Base-by-base conservation (phyloP, 2,329 filamentous ascomycete genomes). In the Blastomyces parvus region DNA sequence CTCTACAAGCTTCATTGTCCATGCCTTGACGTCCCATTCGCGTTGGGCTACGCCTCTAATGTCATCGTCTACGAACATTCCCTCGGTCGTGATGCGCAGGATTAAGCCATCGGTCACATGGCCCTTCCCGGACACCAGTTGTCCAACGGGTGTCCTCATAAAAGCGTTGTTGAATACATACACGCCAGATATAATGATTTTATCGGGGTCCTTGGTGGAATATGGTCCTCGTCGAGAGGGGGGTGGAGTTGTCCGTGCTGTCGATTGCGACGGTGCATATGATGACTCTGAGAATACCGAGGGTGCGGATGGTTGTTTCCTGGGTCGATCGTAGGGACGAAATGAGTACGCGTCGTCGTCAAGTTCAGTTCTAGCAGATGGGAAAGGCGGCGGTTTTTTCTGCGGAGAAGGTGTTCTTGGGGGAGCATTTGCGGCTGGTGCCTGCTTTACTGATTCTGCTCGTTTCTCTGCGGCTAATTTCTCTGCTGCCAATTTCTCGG, bases 21-120 rank as follows among this genome's bases (percentile, higher is more conserved):
- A 97, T 33, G 93, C 92, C 77, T 97, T 97, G 72, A 97, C 86
- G 74, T 99, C 94, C 94, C 94, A 99, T 78, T 99, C 94, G 64
- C 94, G 86, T 77, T 97, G 91, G n/a, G 90, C 87, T 19, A 97
- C 90, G 66, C 87, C 86, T 55, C 92, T 87, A 61, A 97, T 85
- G 74, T 97, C 94, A 74, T 99, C 94, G 74, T 99, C 94, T 72
- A 99, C 94, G 77, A 97, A 97, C 62, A 97, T 83, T 22, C 94
- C 94, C 74, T 96, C 93, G 1, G 91, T 96, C 13, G 90, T 93
- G 71, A 97, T 94, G 60, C 90, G 89, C 65, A 99, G 82, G 65
- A 97, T 89, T 56, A 99, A 82, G 0, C 94, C 94, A 72, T 99
- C 92, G 1, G 92, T 96, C 40, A 97, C 91, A 57, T 88, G 83